phyloP scores from a whole-genome alignment of 2,329 filamentous ascomycete genomes.

The Monilinia vaccinii-corymbosi region DNA sequence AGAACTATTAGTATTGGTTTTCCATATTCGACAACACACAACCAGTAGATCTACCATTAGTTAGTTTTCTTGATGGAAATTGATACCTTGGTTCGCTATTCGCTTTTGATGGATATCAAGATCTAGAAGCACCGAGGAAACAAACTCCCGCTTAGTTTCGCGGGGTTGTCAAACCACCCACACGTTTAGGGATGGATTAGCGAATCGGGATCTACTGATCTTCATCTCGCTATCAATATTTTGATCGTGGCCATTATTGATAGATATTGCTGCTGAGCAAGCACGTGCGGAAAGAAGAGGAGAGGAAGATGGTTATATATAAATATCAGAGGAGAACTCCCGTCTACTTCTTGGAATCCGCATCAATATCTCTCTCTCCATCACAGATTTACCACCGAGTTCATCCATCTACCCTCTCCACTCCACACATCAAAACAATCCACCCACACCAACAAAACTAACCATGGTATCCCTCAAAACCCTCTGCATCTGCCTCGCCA shows the following conservation, averaged over 20 bases:
- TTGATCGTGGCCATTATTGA: too few species aligned
- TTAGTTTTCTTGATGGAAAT: too few species aligned
- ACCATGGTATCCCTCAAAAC: background rate
- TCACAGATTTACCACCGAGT: background rate
- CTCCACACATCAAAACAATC: background rate
- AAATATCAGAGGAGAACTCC: background rate
- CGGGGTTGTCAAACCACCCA: background rate
- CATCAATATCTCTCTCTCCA: background rate
- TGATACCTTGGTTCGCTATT: background rate
- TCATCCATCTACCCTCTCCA: background rate
- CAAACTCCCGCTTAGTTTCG: too few species aligned
- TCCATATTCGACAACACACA: background rate
- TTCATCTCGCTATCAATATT: background rate
- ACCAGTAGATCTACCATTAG: too few species aligned
- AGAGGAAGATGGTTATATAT: background rate
- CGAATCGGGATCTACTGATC: background rate
- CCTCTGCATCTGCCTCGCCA: background rate
- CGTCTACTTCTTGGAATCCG: background rate
- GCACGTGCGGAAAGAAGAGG: too few species aligned
- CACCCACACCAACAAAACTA: too few species aligned
- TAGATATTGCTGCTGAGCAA: background rate
- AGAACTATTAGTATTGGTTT: too few species aligned
- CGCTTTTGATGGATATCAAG: background rate
- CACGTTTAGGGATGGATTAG: background rate
- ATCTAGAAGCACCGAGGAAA: background rate